Evolutionary conservation across 2,329 filamentous ascomycete genomes (phyloP).

Genomic region (Tolypocladium ophioglossoides): DNA sequence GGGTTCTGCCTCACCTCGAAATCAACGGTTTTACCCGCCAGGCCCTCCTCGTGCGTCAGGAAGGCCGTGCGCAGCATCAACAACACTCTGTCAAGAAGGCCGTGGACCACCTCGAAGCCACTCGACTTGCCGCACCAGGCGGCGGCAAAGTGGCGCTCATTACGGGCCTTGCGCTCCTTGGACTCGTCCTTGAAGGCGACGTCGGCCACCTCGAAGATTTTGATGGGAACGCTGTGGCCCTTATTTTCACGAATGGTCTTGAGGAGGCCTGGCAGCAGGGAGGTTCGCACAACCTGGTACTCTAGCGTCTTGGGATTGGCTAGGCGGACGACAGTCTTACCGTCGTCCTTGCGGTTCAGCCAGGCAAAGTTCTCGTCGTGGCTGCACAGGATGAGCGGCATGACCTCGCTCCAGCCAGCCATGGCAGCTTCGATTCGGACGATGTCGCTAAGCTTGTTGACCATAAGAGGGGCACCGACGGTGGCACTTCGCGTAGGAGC

Average conservation of each 20-base stretch:
- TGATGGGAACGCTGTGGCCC: constrained; percentile 76
- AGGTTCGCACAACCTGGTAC: constrained; percentile 88
- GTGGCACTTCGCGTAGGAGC: constrained; percentile 81
- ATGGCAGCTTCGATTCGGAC: constrained; percentile 82
- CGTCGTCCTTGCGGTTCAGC: constrained; percentile 84
- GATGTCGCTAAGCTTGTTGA: constrained; percentile 94
- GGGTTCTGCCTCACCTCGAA: constrained; percentile 43
- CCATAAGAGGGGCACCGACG: constrained; percentile 72
- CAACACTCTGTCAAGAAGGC: constrained; percentile 83
- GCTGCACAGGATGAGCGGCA: constrained; percentile 92
- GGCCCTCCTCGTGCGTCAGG: constrained; percentile 62
- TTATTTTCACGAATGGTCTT: constrained; percentile 95
- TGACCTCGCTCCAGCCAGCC: constrained; percentile 91
- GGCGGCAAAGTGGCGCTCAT: constrained; percentile 92
- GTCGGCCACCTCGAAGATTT: constrained; percentile 85
- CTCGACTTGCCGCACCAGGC: constrained; percentile 90
- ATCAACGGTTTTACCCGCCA: constrained; percentile 39
- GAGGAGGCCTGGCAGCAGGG: constrained; percentile 72
- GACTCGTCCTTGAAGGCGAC: constrained; percentile 81
- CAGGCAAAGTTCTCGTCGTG: constrained; percentile 97
- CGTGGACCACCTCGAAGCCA: constrained; percentile 93
- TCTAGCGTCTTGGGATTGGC: constrained; percentile 89
- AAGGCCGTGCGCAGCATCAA: constrained; percentile 82
- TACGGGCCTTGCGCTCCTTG: constrained; percentile 76
- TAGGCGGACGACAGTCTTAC: constrained; percentile 69